Evolutionary conservation across 2,329 filamentous ascomycete species (phyloP), one percentile per base, ranked within the genome.

Genomic region (Fusarium sp.): DNA sequence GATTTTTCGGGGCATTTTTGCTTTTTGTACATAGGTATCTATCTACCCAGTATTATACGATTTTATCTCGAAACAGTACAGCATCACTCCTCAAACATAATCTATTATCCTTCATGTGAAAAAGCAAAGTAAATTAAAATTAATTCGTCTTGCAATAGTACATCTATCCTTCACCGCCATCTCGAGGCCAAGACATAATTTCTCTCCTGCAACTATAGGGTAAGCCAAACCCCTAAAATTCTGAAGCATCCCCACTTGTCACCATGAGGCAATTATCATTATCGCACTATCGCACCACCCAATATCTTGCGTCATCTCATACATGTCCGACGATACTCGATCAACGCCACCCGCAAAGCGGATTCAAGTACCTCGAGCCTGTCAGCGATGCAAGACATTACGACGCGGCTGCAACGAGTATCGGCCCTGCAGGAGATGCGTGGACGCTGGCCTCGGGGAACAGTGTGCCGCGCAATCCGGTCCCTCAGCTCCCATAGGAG

Each of bases 321-420:
- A 27, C 62, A 64, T 64, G 62, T n/a, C 62, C 20, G 42, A 58
- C 35, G 57, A 72, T 62, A 62, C 27, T 57, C 71, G 36, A 44
- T 22, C 56, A 31, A 36, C 40, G 36, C 62, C 74, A 9, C 74
- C 74, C 16, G 64, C 74, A 55, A 85, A 85, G 73, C 79, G 84
- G 24, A 76, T 79, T 22, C 84, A 85, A 67, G 85, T 86, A 9
- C 83, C 84, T 10, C 78, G 83, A 31, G 85, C 85, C 9, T 86
- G 85, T 63, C 80, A 81, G 33, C 79, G 85, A 24, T 86, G 85
- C 77, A 84, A 84, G 69, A 79, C 77, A 20, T 78, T 85, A 14
- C 82, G 84, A 33, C 80, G 84, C 35, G 84, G 84, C 1, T 86
- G 85, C 72, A 85, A 81, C 75, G 84, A 86, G 73, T 81, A 79